phyloP scores from a whole-genome alignment of 1,284 basidiomycete genomes.

The Melampsora abietis-canadensis region DNA sequence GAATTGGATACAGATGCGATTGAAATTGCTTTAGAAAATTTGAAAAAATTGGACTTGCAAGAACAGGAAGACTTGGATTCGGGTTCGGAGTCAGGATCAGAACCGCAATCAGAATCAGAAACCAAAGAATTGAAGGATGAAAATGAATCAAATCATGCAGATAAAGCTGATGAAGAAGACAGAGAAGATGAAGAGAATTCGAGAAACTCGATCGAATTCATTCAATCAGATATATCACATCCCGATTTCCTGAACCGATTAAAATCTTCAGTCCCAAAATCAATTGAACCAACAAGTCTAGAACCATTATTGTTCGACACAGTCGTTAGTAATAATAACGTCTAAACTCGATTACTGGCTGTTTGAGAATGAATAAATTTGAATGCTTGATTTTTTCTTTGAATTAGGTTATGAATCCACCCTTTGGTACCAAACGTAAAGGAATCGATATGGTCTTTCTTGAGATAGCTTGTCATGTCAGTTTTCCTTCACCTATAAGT shows the following conservation, averaged over 20 bases:
- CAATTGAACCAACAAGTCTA: not conserved
- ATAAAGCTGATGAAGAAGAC: not conserved
- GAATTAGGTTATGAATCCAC: constrained; percentile 42
- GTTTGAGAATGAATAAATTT: too few species aligned
- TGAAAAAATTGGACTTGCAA: not conserved
- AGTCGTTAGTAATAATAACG: not conserved
- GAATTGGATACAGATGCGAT: constrained; percentile 7
- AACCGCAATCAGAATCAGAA: too few species aligned
- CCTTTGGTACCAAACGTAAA: constrained; percentile 36
- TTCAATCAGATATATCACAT: not conserved
- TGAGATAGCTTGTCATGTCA: constrained; percentile 22
- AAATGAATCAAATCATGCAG: not conserved
- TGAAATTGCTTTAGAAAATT: not conserved
- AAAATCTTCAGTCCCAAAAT: not conserved
- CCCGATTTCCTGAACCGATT: not conserved
- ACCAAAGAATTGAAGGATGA: not conserved
- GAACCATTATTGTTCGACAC: constrained; percentile 20
- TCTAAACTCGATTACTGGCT: too few species aligned
- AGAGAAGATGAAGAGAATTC: not conserved
- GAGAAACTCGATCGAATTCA: not conserved
- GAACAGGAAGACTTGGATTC: not conserved
- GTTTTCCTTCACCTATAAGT: not conserved
- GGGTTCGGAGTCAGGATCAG: too few species aligned
- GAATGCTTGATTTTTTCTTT: not conserved
- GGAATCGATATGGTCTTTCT: constrained; percentile 41